These are phyloP conservation scores for Mycena alexandri DNA, from an alignment of 768 basidiomycete genomes.

Conservation along the genomic window DNA sequence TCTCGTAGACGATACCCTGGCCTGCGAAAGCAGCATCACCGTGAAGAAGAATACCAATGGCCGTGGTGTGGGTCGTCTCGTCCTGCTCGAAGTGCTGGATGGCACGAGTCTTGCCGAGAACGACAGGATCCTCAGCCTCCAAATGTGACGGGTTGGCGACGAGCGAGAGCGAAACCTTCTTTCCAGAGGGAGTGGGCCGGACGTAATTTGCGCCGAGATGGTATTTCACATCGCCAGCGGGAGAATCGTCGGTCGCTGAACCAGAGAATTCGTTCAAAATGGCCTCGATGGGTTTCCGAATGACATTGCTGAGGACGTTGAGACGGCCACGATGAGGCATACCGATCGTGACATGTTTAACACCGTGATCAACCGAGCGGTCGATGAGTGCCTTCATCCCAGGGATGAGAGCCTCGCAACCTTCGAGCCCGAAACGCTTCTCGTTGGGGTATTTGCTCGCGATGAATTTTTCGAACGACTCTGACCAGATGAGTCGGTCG, in stretches of 20 bases:
- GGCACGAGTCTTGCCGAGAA: constrained; percentile 98
- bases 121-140: constrained; percentile 97
- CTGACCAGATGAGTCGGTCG: constrained; percentile 99
- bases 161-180: constrained; percentile 96
- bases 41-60: constrained; percentile 96
- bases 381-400: constrained; percentile 99
- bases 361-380: constrained; percentile 95
- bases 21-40: constrained; percentile 99
- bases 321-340: constrained; percentile 99
- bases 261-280: constrained; percentile 98
- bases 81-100: constrained; percentile 96
- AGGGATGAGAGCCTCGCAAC: constrained; percentile 96
- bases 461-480: constrained; percentile 98
- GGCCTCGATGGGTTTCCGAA: constrained; percentile 97
- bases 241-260: constrained; percentile 76
- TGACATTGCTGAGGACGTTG: constrained; percentile 98
- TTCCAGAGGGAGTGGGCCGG: constrained; percentile 96
- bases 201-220: constrained; percentile 99
- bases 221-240: constrained; percentile 98
- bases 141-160: constrained; percentile 99
- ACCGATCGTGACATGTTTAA: constrained; percentile 96
- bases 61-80: constrained; percentile 81
- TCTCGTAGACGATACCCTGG: constrained; percentile 98
- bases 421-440: constrained; percentile 99
- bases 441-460: constrained; percentile 99